phyloP scores from a whole-genome alignment of 176 grass and related monocot genomes.

The Chloris gayana region DNA sequence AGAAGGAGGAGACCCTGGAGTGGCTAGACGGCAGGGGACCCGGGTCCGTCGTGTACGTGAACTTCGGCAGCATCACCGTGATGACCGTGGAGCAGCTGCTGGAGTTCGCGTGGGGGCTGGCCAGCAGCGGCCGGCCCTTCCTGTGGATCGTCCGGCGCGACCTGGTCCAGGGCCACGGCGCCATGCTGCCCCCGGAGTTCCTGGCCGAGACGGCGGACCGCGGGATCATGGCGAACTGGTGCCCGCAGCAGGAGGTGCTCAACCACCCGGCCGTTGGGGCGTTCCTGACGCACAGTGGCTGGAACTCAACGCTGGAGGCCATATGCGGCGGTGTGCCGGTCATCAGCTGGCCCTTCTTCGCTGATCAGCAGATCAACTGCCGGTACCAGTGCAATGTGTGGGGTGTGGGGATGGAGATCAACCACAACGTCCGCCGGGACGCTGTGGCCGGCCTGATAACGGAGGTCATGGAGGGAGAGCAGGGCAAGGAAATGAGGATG shows the following conservation, averaged over 20 bases:
- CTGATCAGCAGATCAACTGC: constrained; percentile 82
- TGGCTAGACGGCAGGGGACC: constrained; percentile 51
- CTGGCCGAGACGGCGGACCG: constrained; percentile 47
- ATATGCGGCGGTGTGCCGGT: constrained; percentile 72
- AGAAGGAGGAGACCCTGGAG: constrained; percentile 52
- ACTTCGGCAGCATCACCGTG: constrained; percentile 82
- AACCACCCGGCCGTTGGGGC: constrained; percentile 55
- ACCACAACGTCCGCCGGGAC: constrained; percentile 55
- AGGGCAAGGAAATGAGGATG: constrained; percentile 63
- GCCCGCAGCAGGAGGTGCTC: constrained; percentile 76
- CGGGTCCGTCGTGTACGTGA: constrained; percentile 77
- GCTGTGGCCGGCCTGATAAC: constrained; percentile 56
- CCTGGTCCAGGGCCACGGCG: constrained; percentile 59
- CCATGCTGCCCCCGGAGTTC: constrained; percentile 64
- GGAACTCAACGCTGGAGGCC: constrained; percentile 77
- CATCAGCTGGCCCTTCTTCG: constrained; percentile 87
- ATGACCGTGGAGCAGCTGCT: constrained; percentile 56
- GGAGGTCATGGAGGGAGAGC: constrained; percentile 65
- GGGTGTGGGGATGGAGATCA: constrained; percentile 82
- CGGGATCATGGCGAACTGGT: constrained; percentile 65
- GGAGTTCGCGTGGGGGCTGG: constrained; percentile 80
- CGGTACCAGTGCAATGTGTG: constrained; percentile 61
- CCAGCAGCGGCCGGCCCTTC: constrained; percentile 56
- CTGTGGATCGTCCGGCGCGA: constrained; percentile 78
- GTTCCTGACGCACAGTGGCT: constrained; percentile 82